Evolutionary conservation across 164 flowering plant species (phyloP).

Genomic region (Echeveria elegans): DNA sequence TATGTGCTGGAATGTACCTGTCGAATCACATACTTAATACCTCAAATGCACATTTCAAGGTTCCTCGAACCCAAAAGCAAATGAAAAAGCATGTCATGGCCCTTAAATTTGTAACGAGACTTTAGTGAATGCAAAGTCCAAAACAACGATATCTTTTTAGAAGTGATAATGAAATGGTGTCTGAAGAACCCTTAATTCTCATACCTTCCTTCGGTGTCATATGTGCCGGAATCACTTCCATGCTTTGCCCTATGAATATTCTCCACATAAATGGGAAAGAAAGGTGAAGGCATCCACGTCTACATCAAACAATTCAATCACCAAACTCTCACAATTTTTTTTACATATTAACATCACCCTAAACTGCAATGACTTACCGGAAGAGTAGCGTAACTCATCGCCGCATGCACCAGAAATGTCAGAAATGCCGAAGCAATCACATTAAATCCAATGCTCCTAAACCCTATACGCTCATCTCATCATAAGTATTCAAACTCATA

Average conservation of each 20-base stretch:
- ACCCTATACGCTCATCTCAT: slow-evolving; percentile 10
- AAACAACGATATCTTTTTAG: too few species aligned
- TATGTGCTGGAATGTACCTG: slow-evolving; percentile 6
- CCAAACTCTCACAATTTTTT: neutral
- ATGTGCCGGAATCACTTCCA: slow-evolving; percentile 17
- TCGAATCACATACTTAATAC: neutral
- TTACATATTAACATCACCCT: neutral
- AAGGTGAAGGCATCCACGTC: slow-evolving; percentile 45
- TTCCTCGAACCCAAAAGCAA: neutral
- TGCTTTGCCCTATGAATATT: slow-evolving; percentile 73
- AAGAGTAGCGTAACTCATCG: slow-evolving; percentile 21
- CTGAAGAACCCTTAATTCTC: too few species aligned
- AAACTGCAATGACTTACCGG: slow-evolving; percentile 15
- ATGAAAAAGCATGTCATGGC: too few species aligned
- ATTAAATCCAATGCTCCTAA: slow-evolving; percentile 21
- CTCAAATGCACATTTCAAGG: neutral
- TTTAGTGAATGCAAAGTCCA: too few species aligned
- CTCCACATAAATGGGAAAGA: slow-evolving; percentile 50
- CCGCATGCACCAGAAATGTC: slow-evolving; percentile 14
- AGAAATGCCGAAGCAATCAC: slow-evolving; percentile 13
- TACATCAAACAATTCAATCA: neutral
- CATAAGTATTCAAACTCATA: neutral
- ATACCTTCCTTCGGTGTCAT: slow-evolving; percentile 81
- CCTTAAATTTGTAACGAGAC: too few species aligned
- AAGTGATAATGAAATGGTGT: too few species aligned